These are phyloP conservation scores for Starmerella apis DNA, from an alignment of 805 yeast species.

Conservation along the genomic window DNA sequence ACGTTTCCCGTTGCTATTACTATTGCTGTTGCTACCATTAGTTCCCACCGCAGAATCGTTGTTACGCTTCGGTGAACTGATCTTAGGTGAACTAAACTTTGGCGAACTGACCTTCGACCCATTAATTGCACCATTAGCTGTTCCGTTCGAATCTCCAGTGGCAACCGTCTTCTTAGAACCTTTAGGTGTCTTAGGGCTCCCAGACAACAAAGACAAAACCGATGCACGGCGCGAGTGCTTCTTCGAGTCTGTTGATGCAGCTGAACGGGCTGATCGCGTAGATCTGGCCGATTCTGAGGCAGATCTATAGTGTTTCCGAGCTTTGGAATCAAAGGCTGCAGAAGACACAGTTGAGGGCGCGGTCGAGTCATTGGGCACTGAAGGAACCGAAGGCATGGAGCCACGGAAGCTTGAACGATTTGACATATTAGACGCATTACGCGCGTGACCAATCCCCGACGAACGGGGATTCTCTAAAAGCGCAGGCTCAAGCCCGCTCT, in stretches of 20 bases:
- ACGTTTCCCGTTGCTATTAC: conserved; percentile 7
- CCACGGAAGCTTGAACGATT: conserved; percentile 5
- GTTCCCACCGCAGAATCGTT: background rate
- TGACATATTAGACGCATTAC: conserved; percentile 7
- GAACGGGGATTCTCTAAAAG: background rate
- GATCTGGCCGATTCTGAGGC: conserved; percentile 2
- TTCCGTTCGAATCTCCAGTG: background rate
- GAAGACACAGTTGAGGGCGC: conserved; percentile 3
- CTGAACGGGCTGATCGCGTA: conserved; percentile 1
- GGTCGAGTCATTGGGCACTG: background rate
- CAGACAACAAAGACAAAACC: conserved; percentile 14
- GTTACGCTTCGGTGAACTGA: background rate
- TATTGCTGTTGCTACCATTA: background rate
- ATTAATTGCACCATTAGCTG: background rate
- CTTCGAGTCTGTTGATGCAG: conserved; percentile 13
- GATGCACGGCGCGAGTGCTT: conserved; percentile 21
- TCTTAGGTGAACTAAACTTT: too few species aligned
- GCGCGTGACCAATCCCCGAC: background rate
- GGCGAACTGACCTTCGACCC: background rate
- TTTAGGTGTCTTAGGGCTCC: conserved; percentile 23
- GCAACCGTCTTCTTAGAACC: background rate
- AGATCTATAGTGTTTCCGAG: background rate
- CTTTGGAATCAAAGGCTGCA: background rate
- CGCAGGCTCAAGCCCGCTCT: conserved; percentile 10
- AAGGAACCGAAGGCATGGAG: conserved; percentile 2